Conservation (phyloP, 257 asterid genomes). For the Thymus quinquecostatus region DNA sequence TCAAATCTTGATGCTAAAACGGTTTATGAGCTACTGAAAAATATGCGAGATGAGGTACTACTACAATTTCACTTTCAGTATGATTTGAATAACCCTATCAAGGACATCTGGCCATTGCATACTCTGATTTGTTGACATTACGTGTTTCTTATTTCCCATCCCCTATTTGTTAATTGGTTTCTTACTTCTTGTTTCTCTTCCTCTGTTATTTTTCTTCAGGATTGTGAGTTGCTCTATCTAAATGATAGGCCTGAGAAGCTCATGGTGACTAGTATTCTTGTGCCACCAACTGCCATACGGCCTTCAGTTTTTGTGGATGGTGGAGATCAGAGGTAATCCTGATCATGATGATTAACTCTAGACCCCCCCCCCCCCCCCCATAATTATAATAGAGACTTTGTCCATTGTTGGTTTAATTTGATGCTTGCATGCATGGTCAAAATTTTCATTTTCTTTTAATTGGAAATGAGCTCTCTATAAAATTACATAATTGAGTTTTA, state of each 20-base stretch:
- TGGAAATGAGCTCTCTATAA: conserved; percentile 5
- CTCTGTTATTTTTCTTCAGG: conserved; percentile 48
- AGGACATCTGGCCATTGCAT: conserved; percentile 10
- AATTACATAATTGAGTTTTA: neutral
- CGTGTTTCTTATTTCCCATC: conserved; percentile 8
- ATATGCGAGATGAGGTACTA: conserved; percentile 79
- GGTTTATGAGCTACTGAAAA: conserved; percentile 66
- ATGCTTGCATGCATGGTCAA: conserved; percentile 16
- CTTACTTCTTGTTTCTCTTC: conserved; percentile 20
- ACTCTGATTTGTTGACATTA: conserved; percentile 1
- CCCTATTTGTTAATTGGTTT: conserved; percentile 17
- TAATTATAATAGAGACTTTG: conserved; percentile 5
- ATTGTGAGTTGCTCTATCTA: conserved; percentile 86
- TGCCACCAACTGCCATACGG: conserved; percentile 88
- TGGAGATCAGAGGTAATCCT: conserved; percentile 69
- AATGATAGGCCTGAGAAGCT: conserved; percentile 89
- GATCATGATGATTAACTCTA: conserved; percentile 8
- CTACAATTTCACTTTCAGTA: conserved; percentile 15
- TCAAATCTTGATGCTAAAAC: conserved; percentile 58
- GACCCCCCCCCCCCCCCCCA: conserved; percentile 12
- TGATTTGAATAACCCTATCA: conserved; percentile 12
- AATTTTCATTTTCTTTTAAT: neutral
- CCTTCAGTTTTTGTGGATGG: conserved; percentile 96
- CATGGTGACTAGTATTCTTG: conserved; percentile 70
- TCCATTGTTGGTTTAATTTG: neutral